These are phyloP conservation scores for Aspergillus novoparasiticus DNA, from an alignment of 2,329 filamentous ascomycete genomes.

Conservation along the genomic window DNA sequence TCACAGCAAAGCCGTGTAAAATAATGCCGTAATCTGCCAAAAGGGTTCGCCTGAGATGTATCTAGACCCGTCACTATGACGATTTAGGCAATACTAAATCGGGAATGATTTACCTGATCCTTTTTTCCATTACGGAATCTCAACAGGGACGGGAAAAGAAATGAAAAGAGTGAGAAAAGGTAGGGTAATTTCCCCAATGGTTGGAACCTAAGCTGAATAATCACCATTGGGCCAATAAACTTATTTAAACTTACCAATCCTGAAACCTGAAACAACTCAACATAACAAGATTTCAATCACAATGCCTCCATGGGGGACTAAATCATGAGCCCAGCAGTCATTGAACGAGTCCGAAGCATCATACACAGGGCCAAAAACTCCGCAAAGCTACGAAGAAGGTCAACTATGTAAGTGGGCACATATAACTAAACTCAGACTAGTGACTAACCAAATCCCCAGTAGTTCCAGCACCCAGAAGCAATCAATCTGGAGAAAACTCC, in stretches of 20 bases:
- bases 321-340: constrained; percentile 10
- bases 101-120: no score
- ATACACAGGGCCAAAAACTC: constrained; percentile 3
- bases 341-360: constrained; percentile 3
- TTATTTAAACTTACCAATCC: neutral
- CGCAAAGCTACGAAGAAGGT: neutral
- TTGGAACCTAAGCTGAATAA: constrained; percentile 7
- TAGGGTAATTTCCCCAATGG: no score
- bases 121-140: no score
- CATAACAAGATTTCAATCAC: neutral
- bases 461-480: constrained; percentile 9
- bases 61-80: no score
- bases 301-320: neutral
- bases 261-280: neutral
- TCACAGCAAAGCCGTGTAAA: no score
- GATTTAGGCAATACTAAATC: no score
- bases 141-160: no score
- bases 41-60: no score
- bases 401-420: constrained; percentile 3
- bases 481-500: constrained; percentile 25
- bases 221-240: neutral
- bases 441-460: neutral
- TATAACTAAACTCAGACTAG: neutral
- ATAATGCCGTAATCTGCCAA: no score
- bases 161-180: no score